Evolutionary conservation across 768 basidiomycete species (phyloP).

Genomic region (Boletus sensibilis): DNA sequence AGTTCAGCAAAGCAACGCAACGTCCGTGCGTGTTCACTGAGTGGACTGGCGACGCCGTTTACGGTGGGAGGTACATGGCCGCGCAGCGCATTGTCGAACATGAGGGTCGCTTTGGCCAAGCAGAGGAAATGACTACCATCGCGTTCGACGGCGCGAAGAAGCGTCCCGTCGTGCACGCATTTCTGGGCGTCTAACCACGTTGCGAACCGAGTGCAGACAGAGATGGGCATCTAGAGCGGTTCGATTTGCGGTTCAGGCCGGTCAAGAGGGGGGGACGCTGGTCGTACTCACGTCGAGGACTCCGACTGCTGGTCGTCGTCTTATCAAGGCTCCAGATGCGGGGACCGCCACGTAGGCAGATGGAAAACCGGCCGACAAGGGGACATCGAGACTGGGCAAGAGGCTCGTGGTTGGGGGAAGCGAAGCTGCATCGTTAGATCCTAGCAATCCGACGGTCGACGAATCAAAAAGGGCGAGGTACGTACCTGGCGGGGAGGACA

Average conservation of each 20-base stretch:
- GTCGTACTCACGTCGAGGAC: conserved; percentile 13
- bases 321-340: not conserved
- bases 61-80: not conserved
- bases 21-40: conserved; percentile 7
- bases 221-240: conserved; percentile 8
- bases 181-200: conserved; percentile 18
- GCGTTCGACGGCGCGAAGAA: conserved; percentile 23
- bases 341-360: not conserved
- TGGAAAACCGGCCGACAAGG: not conserved
- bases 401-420: no score
- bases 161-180: not conserved
- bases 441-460: not conserved
- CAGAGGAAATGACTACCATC: conserved; percentile 18
- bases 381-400: not conserved
- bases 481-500: conserved; percentile 9
- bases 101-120: conserved; percentile 17
- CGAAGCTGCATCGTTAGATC: not conserved
- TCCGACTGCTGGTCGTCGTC: not conserved
- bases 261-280: no score
- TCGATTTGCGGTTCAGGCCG: not conserved
- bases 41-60: not conserved
- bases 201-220: conserved; percentile 14
- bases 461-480: not conserved
- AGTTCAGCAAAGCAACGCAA: conserved; percentile 19
- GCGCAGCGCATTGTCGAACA: conserved; percentile 19